Conservation (phyloP, 257 asterid genomes). For the Fraxinus pennsylvanica region DNA sequence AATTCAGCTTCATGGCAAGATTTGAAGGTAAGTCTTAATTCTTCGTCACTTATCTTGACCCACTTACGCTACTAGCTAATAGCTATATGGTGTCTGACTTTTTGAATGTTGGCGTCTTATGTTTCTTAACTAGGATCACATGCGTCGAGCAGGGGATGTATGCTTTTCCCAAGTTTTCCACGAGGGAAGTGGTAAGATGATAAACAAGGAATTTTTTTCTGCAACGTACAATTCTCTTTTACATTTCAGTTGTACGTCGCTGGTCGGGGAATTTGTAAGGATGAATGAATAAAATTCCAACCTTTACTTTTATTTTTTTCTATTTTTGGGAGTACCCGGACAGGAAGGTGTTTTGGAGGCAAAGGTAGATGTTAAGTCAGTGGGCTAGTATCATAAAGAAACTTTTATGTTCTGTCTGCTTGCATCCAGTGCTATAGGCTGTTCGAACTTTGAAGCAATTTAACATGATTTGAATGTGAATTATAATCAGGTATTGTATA, state of each 20-base stretch:
- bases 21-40: constrained; percentile 62
- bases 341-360: neutral
- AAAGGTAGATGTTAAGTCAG: neutral
- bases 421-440: neutral
- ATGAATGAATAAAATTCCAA: neutral
- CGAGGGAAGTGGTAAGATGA: constrained; percentile 84
- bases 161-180: constrained; percentile 97
- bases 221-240: neutral
- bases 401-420: neutral
- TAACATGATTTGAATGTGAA: neutral
- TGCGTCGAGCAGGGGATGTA: constrained; percentile 99
- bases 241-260: neutral
- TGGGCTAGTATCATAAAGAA: neutral
- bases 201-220: neutral
- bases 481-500: neutral
- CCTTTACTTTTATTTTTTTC: neutral
- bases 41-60: constrained; percentile 17
- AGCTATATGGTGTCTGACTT: constrained; percentile 5
- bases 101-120: constrained; percentile 6
- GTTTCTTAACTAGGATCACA: constrained; percentile 72
- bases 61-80: neutral
- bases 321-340: neutral
- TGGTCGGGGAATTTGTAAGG: neutral
- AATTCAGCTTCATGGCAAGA: constrained; percentile 99
- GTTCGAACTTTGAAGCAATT: neutral